Evolutionary conservation across 2,329 filamentous ascomycete genomes (phyloP).

Genomic region (Cladophialophora chaetospira): DNA sequence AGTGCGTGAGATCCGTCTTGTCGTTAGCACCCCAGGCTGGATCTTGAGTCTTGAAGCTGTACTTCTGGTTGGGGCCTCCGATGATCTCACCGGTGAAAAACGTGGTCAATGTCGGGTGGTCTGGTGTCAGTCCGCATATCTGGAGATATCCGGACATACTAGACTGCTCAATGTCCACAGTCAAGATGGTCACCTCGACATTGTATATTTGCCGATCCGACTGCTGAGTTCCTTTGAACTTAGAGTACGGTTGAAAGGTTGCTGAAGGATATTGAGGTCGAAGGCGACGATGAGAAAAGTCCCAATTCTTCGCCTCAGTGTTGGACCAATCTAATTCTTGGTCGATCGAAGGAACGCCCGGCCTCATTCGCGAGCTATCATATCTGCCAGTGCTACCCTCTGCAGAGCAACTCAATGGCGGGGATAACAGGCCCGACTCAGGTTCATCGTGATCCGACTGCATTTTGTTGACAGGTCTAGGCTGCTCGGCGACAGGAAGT

Average conservation of each 20-base stretch:
- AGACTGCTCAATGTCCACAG: constrained; percentile 91
- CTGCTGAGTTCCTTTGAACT: constrained; percentile 86
- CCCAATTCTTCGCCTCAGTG: constrained; percentile 22
- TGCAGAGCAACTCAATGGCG: constrained; percentile 2
- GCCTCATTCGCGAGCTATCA: not conserved
- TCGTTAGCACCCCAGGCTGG: constrained; percentile 88
- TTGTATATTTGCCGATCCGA: constrained; percentile 93
- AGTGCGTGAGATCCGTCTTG: constrained; percentile 90
- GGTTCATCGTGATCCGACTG: not conserved
- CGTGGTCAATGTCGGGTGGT: constrained; percentile 95
- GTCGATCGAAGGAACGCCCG: constrained; percentile 27
- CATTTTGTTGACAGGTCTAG: not conserved
- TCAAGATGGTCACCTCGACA: constrained; percentile 94
- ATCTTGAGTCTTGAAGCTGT: constrained; percentile 90
- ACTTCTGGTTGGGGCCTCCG: constrained; percentile 67
- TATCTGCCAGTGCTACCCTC: constrained; percentile 1
- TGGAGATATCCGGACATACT: constrained; percentile 93
- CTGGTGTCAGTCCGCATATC: constrained; percentile 95
- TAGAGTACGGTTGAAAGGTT: constrained; percentile 82
- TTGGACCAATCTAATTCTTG: constrained; percentile 28
- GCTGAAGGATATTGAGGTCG: constrained; percentile 80
- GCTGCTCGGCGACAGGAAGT: not conserved
- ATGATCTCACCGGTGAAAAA: constrained; percentile 99
- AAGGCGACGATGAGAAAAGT: constrained; percentile 29
- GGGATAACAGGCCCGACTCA: constrained; percentile 1